Conservation (phyloP, 345 rosid genomes). For the Gossypium bickii region DNA sequence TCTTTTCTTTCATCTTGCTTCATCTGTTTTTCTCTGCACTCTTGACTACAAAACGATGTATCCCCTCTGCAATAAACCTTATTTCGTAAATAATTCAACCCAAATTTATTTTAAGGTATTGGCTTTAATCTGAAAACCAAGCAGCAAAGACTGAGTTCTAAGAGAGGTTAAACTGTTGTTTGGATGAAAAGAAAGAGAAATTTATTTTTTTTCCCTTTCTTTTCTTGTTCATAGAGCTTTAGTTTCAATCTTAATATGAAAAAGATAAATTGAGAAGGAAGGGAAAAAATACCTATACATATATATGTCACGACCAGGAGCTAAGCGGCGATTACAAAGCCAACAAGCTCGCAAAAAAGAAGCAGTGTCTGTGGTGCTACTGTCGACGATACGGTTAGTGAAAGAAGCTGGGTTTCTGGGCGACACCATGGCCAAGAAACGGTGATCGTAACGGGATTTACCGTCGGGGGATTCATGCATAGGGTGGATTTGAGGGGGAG, state of each 20-base stretch:
- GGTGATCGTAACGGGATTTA: constrained; percentile 21
- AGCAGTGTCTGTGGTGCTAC: constrained; percentile 16
- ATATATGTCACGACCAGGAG: constrained; percentile 69
- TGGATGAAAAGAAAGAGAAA: neutral
- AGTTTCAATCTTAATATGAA: neutral
- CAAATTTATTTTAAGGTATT: neutral
- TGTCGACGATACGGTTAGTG: constrained; percentile 16
- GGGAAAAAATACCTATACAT: constrained; percentile 59
- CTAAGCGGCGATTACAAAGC: constrained; percentile 60
- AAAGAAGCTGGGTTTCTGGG: constrained; percentile 28
- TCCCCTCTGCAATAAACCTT: constrained; percentile 51
- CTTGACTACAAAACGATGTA: constrained; percentile 75
- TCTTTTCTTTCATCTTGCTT: constrained; percentile 62
- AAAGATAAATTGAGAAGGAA: neutral
- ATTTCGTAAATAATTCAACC: neutral
- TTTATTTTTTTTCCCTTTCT: no score
- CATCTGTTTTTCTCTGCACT: constrained; percentile 80
- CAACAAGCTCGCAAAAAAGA: constrained; percentile 65
- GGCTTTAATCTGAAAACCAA: neutral
- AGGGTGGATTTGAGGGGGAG: neutral
- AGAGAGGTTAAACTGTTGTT: no score
- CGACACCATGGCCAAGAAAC: constrained; percentile 45
- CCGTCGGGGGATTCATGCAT: neutral
- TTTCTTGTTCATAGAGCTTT: no score
- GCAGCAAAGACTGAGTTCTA: neutral